Percentiles rank a stretch among this genome's conserved stretches.
Conservation (phyloP, 306 rosid genomes). For the Luffa aegyptiaca region DNA sequence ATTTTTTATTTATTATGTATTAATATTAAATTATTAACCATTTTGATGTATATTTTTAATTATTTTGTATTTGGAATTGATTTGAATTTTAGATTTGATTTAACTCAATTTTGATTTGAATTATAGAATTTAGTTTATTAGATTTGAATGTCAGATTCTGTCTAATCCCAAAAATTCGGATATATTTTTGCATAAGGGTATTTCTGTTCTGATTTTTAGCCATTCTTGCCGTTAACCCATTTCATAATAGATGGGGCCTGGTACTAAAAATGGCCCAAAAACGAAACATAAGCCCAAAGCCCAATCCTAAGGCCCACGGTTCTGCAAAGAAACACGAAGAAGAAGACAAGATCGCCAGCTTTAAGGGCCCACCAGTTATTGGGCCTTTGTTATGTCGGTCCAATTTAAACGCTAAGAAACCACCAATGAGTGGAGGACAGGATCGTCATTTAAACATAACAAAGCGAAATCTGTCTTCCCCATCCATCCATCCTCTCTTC, state of each 20-base stretch:
- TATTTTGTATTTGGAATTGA: too few relatives aligned
- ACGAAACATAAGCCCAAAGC: not conserved
- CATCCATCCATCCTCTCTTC: not conserved
- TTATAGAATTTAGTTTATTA: too few relatives aligned
- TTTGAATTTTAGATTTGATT: too few relatives aligned
- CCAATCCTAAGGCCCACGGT: not conserved
- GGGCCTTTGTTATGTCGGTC: not conserved
- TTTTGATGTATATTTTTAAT: too few relatives aligned
- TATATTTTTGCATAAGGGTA: too few relatives aligned
- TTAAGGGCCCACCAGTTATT: not conserved
- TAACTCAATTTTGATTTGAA: too few relatives aligned
- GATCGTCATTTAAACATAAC: not conserved
- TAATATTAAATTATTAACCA: too few relatives aligned
- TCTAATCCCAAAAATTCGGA: too few relatives aligned
- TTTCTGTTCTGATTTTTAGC: too few relatives aligned
- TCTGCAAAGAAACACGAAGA: not conserved
- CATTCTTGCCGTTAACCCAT: too few relatives aligned
- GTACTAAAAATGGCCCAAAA: not conserved
- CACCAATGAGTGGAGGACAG: not conserved
- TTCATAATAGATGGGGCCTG: not conserved
- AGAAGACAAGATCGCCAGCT: not conserved
- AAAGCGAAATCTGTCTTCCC: not conserved
- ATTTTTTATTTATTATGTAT: too few relatives aligned
- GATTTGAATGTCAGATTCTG: too few relatives aligned
- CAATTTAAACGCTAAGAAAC: not conserved